Evolutionary conservation across 2,329 filamentous ascomycete genomes (phyloP), one percentile per base, ranked within the genome.

Genomic region (Neofusicoccum umdonicola): DNA sequence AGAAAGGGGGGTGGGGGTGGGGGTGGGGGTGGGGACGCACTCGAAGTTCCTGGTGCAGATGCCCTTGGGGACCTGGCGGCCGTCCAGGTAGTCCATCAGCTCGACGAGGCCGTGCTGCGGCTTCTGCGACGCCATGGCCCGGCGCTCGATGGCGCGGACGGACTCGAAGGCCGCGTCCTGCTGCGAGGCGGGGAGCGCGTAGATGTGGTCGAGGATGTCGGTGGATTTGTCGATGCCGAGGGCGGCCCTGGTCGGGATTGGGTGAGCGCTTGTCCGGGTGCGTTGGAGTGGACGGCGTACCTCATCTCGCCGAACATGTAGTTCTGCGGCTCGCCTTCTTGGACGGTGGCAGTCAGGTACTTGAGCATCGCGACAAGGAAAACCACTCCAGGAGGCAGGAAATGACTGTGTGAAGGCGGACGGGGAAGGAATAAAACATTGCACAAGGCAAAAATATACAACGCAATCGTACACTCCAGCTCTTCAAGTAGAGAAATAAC

Each of bases 21-120:
- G 11, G 12, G 6, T 3, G 34, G 51, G 42, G 22, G 17, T 8
- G 19, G 17, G 34, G 15, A 47, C 42, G 17, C 19, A 60, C 56
- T 94, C 91, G 73, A 97, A 98, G 80, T 99, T 98, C 73, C 95
- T 86, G 2, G 95, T 98, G 79, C 93, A 97, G 68, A 98, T 93
- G 15, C 87, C 94, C 77, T 96, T 95, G 69, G 82, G 87, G 37
- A 97, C 76, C 5, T 79, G 77, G 34, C 84, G 84, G 6, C 78
- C 73, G 72, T 95, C 88, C 17, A 98, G 87, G 75, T 95, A 96
- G 64, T 86, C 79, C 91, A 98, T 97, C 60, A 99, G 83, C 34
- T 83, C 77, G 1, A 84, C 78, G 3, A 98, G 86, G 1, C 94
- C 94, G 0, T 91, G 88, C 76, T 97, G 94, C 2, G 94, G 89